Base-by-base conservation (phyloP, 2,329 filamentous ascomycete genomes). In the Diaporthe velutina region DNA sequence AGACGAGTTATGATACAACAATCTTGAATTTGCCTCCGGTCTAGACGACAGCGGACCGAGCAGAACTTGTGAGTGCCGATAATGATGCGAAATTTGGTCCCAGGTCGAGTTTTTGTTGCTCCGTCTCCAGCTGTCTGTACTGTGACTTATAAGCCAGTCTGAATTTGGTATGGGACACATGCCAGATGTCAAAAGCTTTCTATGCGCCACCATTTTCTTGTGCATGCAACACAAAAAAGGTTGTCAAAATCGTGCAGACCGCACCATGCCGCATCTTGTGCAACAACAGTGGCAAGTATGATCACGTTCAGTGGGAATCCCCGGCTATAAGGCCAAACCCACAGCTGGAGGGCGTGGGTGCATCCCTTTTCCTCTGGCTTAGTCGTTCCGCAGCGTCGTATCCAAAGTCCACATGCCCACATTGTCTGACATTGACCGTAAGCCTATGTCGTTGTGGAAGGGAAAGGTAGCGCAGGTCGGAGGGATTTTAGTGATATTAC, bases 201-300 rank as follows among this genome's bases (percentile, higher is more conserved):
- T 12, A 12, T 38, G 5, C 13, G n/a, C 19, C 3, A 50, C 6
- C 22, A 8, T 35, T 48, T 35, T 33, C 22, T 30, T 48, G 12
- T 40, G 13, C 30, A 52, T 25, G 58, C 0, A 15, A 50, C 10
- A 35, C 10, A 35, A 40, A 35, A 17, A 10, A 22, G 17, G 19
- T 12, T 3, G 30, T 28, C 30, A 28, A 13, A 12, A 12, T 22
- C 42, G 22, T 38, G n/a, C 19, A 52, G n/a, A 22, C n/a, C 15
- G n/a, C 7, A 28, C 38, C 33, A 35, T 71, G 57, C 66, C 54
- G 57, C 15, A 67, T 73, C 42, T 73, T 30, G 71, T 71, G 25
- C 40, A 48, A 38, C 33, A 12, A 9, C 12, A 48, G 6, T n/a
- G 33, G 10, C 33, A 57, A 25, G 9, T 50, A 50, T 45, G 25